Base-by-base conservation (phyloP, 306 rosid species). In the Astragalus glycyphyllos region DNA sequence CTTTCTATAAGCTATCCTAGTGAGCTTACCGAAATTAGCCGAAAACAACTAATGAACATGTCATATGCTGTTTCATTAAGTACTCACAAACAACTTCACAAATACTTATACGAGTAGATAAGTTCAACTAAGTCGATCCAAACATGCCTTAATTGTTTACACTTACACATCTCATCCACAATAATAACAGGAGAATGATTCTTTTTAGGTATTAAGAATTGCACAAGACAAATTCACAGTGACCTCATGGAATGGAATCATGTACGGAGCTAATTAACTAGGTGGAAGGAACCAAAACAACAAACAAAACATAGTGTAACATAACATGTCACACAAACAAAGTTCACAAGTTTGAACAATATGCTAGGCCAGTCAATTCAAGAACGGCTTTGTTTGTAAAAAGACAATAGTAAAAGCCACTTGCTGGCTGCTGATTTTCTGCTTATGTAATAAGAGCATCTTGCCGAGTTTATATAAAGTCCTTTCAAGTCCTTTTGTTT, bases 181-280 rank as follows among this genome's bases (percentile, higher is more conserved):
- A 74, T 31, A 61, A 44, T 14, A 15, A 60, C 44, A 26, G 42
- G 49, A 65, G 78, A 81, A 79, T 79, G 60, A 79, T 83, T 79
- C 74, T 56, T 13, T 53, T 65, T 73, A 63, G 53, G 72, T 74
- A 38, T 64, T 23, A 38, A 63, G 46, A 68, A 70, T 42, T 58
- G 65, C 72, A 54, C 42, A 48, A 59, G 86, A 82, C 89, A 82
- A 66, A 29, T 48, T 12, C 23, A 66, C 64, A 63, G 68, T 34
- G 41, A 56, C 54, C 64, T 20, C 2, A 32, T 76, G 40, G 35
- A 71, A 29, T 56, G 40, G 41, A 71, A 29, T 56, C 15, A 46
- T 31, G 8, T 54, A 62, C 37, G 59, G 38, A 7, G 32, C 57
- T 47, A 69, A 62, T 65, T 56, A 72, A 8, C 75, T 65, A 40